A percentile compares a stretch with the other conserved stretches of the same genome.
These are phyloP conservation scores for Leccinum huronense DNA, from an alignment of 1,284 basidiomycete genomes.

Conservation along the genomic window DNA sequence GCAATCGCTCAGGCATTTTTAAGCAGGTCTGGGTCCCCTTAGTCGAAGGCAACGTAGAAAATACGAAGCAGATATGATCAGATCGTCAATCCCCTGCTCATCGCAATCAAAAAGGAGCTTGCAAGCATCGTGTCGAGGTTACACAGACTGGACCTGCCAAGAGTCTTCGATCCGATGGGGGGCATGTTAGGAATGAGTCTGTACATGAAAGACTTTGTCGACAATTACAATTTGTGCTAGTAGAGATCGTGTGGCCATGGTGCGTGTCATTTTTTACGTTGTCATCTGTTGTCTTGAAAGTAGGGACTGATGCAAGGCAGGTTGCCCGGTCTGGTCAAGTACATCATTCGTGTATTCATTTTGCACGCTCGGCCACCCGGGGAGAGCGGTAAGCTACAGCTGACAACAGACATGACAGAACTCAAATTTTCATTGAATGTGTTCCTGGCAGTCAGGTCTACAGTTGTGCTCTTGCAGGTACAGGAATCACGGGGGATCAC, in stretches of 20 bases:
- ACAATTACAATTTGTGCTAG: constrained; percentile 80
- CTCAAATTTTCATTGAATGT: constrained; percentile 87
- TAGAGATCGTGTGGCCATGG: constrained; percentile 72
- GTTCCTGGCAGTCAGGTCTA: constrained; percentile 61
- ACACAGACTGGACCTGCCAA: constrained; percentile 80
- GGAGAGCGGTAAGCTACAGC: constrained; percentile 86
- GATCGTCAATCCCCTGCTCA: constrained; percentile 68
- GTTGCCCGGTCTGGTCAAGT: constrained; percentile 66
- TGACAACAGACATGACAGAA: constrained; percentile 94
- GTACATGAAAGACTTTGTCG: constrained; percentile 88
- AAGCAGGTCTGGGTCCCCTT: constrained; percentile 62
- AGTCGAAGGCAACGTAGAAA: constrained; percentile 74
- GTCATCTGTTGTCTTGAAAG: neutral
- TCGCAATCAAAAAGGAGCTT: constrained; percentile 77
- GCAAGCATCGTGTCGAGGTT: constrained; percentile 75
- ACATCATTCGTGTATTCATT: constrained; percentile 81
- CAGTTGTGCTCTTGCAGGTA: too few relatives aligned
- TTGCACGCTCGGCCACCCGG: constrained; percentile 84
- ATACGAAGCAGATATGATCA: constrained; percentile 58
- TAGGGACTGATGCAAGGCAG: constrained; percentile 40
- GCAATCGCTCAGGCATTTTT: constrained; percentile 71
- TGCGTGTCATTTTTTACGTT: constrained; percentile 30
- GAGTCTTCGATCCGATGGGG: constrained; percentile 59
- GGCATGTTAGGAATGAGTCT: constrained; percentile 71
- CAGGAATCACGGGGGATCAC: too few relatives aligned